phyloP scores from a whole-genome alignment of 441 rosid genomes.

The Eruca vesicaria region DNA sequence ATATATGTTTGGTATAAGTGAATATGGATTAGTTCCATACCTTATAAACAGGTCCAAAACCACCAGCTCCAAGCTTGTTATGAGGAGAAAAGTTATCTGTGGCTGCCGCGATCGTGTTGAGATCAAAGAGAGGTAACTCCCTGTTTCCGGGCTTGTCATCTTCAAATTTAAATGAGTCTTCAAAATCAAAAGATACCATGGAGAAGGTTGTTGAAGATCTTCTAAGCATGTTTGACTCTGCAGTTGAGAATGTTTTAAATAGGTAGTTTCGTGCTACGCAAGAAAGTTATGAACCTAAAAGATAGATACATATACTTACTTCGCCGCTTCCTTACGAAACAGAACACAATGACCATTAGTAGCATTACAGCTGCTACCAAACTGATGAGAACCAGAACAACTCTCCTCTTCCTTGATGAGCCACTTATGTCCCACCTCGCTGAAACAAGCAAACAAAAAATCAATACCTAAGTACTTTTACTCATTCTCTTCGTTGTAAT shows the following conservation, averaged over 20 bases:
- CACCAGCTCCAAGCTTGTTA: constrained; percentile 58
- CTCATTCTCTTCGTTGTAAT: too few species aligned
- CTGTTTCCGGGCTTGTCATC: constrained; percentile 20
- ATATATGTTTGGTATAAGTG: neutral
- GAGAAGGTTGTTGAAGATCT: neutral
- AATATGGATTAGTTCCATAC: constrained; percentile 20
- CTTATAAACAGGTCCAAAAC: constrained; percentile 54
- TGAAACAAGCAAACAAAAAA: constrained; percentile 10
- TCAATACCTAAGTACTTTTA: neutral
- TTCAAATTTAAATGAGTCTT: constrained; percentile 19
- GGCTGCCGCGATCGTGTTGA: constrained; percentile 35
- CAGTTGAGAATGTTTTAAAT: neutral
- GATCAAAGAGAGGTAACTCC: constrained; percentile 45
- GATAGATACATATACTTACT: constrained; percentile 25
- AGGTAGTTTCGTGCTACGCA: neutral
- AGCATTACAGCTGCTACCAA: constrained; percentile 11
- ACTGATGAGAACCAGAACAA: constrained; percentile 7
- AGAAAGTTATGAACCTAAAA: neutral
- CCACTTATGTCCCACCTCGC: constrained; percentile 31
- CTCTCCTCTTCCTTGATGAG: constrained; percentile 30
- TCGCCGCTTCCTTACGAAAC: constrained; percentile 29
- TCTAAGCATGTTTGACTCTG: constrained; percentile 18
- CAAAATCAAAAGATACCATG: constrained; percentile 18
- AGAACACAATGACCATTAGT: constrained; percentile 12
- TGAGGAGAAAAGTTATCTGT: constrained; percentile 39